These are phyloP conservation scores for Podila minutissima DNA, from an alignment of 192 early-diverging fungal genomes.

Conservation along the genomic window DNA sequence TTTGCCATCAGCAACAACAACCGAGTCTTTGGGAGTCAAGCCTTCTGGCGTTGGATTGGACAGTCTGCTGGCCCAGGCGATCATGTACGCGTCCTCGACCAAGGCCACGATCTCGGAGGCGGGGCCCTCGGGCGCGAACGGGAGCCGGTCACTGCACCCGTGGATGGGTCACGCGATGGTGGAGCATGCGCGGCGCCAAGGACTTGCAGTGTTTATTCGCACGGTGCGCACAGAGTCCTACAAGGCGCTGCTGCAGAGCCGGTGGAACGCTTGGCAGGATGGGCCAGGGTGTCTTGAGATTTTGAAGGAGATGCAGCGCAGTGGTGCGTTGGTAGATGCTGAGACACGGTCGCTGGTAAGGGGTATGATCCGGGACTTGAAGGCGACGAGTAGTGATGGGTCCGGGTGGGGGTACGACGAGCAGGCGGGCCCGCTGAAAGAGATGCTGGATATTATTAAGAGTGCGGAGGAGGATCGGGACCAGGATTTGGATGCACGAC, in stretches of 20 bases:
- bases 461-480: constrained; percentile 12
- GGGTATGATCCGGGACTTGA: constrained; percentile 20
- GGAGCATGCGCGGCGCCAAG: constrained; percentile 41
- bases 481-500: background rate
- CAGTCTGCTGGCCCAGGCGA: constrained; percentile 29
- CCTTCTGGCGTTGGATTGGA: constrained; percentile 40
- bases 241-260: constrained; percentile 33
- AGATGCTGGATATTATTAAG: constrained; percentile 36
- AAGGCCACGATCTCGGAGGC: background rate
- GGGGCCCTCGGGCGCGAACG: background rate
- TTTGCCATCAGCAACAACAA: constrained; percentile 1
- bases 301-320: constrained; percentile 43
- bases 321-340: constrained; percentile 31
- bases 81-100: constrained; percentile 13
- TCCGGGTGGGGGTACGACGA: constrained; percentile 42
- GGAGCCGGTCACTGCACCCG: constrained; percentile 26
- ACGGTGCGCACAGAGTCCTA: constrained; percentile 41
- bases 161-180: constrained; percentile 34
- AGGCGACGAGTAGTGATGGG: background rate
- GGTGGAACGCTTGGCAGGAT: constrained; percentile 36
- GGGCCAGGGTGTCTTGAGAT: constrained; percentile 43
- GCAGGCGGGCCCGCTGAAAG: constrained; percentile 13
- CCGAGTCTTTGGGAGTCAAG: background rate
- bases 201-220: constrained; percentile 31
- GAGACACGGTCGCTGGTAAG: constrained; percentile 21